These are phyloP conservation scores for bread wheat (Triticum aestivum) DNA, from an alignment of 176 grass and related monocot species.

Conservation along the genomic window IWGSC_CS_RefSeq_v2.1 NC_057800.1:334737017-334737516, in stretches of 20 bases:
- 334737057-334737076: too few species aligned
- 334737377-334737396: background rate
- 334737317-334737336: background rate
- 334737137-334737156: background rate
- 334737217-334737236: background rate
- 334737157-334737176: background rate
- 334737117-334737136: background rate
- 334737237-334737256: background rate
- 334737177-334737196: background rate
- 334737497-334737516: too few species aligned
- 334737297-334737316: background rate
- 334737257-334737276: too few species aligned
- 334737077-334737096: background rate
- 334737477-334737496: too few species aligned
- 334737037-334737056: background rate
- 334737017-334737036: too few species aligned
- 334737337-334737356: background rate
- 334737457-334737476: too few species aligned
- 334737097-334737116: background rate
- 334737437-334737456: too few species aligned
- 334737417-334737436: too few species aligned
- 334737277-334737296: background rate
- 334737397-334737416: background rate
- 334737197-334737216: background rate
- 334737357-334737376: background rate